Evolutionary conservation across 2,329 filamentous ascomycete species (phyloP).

Genomic region (Monascus ruber): DNA sequence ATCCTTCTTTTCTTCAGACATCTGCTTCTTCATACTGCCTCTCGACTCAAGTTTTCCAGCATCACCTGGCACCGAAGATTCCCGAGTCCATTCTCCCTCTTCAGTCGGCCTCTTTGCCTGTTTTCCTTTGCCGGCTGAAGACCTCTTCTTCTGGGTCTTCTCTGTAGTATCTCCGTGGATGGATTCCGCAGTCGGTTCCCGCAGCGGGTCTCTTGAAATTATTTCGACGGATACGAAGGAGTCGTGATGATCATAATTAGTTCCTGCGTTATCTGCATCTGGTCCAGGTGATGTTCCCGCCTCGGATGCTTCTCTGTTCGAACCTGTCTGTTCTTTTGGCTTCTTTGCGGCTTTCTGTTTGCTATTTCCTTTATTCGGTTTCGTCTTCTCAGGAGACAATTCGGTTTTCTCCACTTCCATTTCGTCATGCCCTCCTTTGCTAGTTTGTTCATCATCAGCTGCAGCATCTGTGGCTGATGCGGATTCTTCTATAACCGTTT

Average conservation of each 20-base stretch:
- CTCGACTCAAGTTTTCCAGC: conserved; percentile 1
- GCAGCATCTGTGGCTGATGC: neutral
- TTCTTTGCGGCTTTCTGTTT: conserved; percentile 13
- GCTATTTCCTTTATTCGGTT: conserved; percentile 8
- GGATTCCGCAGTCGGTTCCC: conserved; percentile 18
- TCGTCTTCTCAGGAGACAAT: conserved; percentile 8
- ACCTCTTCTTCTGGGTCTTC: conserved; percentile 17
- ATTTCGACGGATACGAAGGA: conserved; percentile 22
- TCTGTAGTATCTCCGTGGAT: conserved; percentile 11
- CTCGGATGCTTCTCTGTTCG: conserved; percentile 2
- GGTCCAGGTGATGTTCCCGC: conserved; percentile 2
- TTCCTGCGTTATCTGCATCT: conserved; percentile 1
- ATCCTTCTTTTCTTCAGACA: conserved; percentile 1
- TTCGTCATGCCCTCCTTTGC: neutral
- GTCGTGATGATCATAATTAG: conserved; percentile 11
- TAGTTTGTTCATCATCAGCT: neutral
- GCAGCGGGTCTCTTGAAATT: conserved; percentile 15
- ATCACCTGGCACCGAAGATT: conserved; percentile 4
- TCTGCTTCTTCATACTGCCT: conserved; percentile 1
- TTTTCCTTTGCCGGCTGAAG: conserved; percentile 16
- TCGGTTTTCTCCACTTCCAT: conserved; percentile 5
- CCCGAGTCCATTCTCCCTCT: conserved; percentile 4
- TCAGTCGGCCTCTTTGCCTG: conserved; percentile 18
- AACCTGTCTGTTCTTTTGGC: conserved; percentile 9
- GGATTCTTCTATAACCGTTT: conserved; percentile 6